Percentiles rank a stretch among this genome's conserved stretches.
These are phyloP conservation scores for Neurospora cerealis DNA, from an alignment of 495 filamentous ascomycete species.

Conservation along the genomic window DNA sequence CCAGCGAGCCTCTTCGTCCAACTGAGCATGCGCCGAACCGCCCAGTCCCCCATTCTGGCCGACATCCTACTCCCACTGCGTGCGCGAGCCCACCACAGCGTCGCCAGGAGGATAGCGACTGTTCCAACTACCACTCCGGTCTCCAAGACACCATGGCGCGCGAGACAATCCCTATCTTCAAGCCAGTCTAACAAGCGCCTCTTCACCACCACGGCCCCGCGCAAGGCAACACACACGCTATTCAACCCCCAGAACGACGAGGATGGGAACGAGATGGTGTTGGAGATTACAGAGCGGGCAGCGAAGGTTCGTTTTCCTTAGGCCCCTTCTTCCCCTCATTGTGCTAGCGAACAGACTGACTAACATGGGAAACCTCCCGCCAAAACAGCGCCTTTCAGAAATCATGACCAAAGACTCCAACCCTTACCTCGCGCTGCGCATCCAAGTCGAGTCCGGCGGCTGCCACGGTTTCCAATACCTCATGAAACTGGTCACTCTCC, in stretches of 20 bases:
- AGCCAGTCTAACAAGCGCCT: slow-evolving; percentile 4
- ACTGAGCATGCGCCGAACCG: slow-evolving; percentile 21
- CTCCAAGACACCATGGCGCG: neutral
- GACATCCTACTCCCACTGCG: slow-evolving; percentile 26
- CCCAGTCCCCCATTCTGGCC: slow-evolving; percentile 17
- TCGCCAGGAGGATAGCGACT: neutral
- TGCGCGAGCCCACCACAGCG: neutral
- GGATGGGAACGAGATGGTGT: slow-evolving; percentile 68
- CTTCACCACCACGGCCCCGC: slow-evolving; percentile 23
- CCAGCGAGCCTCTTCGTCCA: slow-evolving; percentile 30
- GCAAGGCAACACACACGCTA: slow-evolving; percentile 30
- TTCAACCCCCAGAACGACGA: slow-evolving; percentile 62
- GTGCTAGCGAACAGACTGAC: neutral
- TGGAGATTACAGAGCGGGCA: slow-evolving; percentile 74
- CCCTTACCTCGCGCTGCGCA: slow-evolving; percentile 72
- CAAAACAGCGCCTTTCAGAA: slow-evolving; percentile 54
- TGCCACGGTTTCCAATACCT: slow-evolving; percentile 98
- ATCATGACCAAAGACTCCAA: slow-evolving; percentile 66
- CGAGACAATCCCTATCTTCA: neutral
- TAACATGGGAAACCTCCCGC: neutral
- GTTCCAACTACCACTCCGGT: neutral
- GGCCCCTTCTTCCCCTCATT: neutral
- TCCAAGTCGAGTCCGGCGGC: slow-evolving; percentile 83
- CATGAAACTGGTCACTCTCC: slow-evolving; percentile 67
- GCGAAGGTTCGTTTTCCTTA: slow-evolving; percentile 49